A percentile compares a stretch with the other conserved stretches of the same genome.
These are phyloP conservation scores for Irpex sp. DNA, from an alignment of 1,284 basidiomycete species.

Conservation along the genomic window DNA sequence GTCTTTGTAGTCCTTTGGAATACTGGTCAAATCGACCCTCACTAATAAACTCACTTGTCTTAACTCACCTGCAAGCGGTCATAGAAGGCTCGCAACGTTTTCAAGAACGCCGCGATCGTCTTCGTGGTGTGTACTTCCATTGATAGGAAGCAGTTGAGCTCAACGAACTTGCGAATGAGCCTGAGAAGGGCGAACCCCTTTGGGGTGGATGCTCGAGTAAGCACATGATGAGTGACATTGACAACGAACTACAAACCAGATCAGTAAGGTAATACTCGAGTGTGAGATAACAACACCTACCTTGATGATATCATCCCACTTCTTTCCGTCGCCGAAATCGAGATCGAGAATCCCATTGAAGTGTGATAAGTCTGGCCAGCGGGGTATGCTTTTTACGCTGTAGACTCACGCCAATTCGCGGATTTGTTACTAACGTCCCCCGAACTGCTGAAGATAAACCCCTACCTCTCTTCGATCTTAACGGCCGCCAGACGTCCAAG, in stretches of 20 bases:
- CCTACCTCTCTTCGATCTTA: neutral
- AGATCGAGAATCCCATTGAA: slow-evolving; percentile 28
- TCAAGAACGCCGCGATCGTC: slow-evolving; percentile 11
- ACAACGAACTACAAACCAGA: slow-evolving; percentile 3
- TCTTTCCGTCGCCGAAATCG: slow-evolving; percentile 33
- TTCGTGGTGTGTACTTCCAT: slow-evolving; percentile 20
- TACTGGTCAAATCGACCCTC: no score
- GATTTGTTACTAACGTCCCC: neutral
- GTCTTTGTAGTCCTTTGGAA: neutral
- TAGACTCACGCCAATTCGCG: neutral
- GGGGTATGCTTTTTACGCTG: slow-evolving; percentile 21
- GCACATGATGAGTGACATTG: slow-evolving; percentile 8
- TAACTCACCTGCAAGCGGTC: slow-evolving; percentile 1
- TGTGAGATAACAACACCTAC: slow-evolving; percentile 16
- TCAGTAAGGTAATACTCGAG: neutral
- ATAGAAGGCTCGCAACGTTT: slow-evolving; percentile 3
- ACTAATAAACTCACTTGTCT: no score
- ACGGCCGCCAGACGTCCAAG: neutral
- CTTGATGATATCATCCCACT: slow-evolving; percentile 37
- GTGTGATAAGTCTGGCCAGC: slow-evolving; percentile 34
- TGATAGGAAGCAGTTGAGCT: slow-evolving; percentile 15
- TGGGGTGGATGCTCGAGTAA: neutral
- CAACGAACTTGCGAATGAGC: slow-evolving; percentile 13
- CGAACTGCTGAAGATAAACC: neutral
- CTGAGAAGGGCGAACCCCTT: slow-evolving; percentile 14